phyloP scores from a whole-genome alignment of 2,329 filamentous ascomycete genomes.

The Ceratocystis diversiconidia region DNA sequence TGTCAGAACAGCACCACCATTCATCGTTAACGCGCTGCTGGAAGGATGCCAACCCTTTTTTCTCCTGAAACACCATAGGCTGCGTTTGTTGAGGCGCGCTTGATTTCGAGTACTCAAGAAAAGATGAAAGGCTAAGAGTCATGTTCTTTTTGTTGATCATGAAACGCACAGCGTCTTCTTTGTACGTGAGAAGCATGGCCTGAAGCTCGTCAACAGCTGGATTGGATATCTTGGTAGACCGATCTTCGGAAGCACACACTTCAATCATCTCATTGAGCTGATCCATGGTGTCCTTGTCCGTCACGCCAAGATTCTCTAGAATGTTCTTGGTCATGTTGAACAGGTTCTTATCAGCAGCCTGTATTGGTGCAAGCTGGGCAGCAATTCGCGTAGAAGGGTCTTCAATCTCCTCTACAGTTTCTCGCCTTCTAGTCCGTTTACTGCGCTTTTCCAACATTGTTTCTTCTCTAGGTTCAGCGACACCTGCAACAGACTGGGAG shows the following conservation, averaged over 20 bases:
- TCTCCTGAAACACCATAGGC: constrained; percentile 38
- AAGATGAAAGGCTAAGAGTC: constrained; percentile 42
- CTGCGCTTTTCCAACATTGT: constrained; percentile 45
- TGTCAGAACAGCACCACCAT: constrained; percentile 42
- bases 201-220: constrained; percentile 37
- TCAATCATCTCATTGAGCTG: constrained; percentile 38
- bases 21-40: constrained; percentile 33
- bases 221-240: constrained; percentile 34
- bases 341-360: constrained; percentile 41
- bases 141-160: constrained; percentile 40
- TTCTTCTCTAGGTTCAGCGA: constrained; percentile 46
- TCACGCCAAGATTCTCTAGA: constrained; percentile 40
- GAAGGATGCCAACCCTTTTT: constrained; percentile 38
- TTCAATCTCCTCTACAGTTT: constrained; percentile 40
- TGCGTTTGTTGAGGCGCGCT: constrained; percentile 36
- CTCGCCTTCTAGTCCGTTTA: constrained; percentile 49
- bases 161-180: constrained; percentile 39
- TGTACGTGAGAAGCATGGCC: constrained; percentile 35
- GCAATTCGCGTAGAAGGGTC: constrained; percentile 40
- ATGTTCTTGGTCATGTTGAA: constrained; percentile 43
- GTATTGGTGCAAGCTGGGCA: constrained; percentile 41
- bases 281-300: constrained; percentile 33
- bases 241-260: constrained; percentile 37
- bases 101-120: constrained; percentile 48
- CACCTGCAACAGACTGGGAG: constrained; percentile 47